phyloP scores from a whole-genome alignment of 1,284 basidiomycete species.

The Schizophyllum amplum region DNA sequence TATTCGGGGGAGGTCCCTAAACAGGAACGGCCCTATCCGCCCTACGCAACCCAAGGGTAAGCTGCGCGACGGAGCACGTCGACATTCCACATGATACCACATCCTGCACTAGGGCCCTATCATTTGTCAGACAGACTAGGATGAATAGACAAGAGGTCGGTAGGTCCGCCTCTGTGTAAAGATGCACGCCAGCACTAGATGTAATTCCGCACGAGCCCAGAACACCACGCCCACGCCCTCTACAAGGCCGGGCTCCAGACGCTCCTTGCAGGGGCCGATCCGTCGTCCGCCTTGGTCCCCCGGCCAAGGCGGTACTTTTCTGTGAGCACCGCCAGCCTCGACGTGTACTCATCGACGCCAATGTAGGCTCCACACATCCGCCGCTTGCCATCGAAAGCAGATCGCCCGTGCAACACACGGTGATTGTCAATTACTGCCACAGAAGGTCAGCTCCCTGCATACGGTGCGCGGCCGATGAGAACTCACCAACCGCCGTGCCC shows the following conservation, averaged over 20 bases:
- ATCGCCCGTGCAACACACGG: constrained; percentile 89
- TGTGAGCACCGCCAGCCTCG: constrained; percentile 61
- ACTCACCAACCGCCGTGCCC: constrained; percentile 79
- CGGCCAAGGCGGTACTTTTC: constrained; percentile 40
- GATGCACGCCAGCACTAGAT: no score
- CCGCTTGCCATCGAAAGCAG: constrained; percentile 80
- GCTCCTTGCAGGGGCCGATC: constrained; percentile 21
- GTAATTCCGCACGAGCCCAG: no score
- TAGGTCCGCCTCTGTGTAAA: no score
- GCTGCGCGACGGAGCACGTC: no score
- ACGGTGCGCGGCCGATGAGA: background rate
- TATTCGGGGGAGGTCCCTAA: no score
- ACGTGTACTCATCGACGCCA: constrained; percentile 83
- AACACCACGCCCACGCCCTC: no score
- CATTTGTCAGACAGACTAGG: no score
- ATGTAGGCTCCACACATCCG: constrained; percentile 96
- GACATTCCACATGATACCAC: no score
- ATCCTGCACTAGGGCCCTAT: no score
- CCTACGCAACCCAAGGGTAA: no score
- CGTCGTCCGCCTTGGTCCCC: constrained; percentile 16
- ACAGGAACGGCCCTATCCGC: no score
- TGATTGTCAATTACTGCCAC: constrained; percentile 76
- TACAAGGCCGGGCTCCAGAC: constrained; percentile 34
- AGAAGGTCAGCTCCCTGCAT: background rate
- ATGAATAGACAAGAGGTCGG: no score